Evolutionary conservation across 257 asterid genomes (phyloP).

Genomic region (Przewalskia tangutica): DNA sequence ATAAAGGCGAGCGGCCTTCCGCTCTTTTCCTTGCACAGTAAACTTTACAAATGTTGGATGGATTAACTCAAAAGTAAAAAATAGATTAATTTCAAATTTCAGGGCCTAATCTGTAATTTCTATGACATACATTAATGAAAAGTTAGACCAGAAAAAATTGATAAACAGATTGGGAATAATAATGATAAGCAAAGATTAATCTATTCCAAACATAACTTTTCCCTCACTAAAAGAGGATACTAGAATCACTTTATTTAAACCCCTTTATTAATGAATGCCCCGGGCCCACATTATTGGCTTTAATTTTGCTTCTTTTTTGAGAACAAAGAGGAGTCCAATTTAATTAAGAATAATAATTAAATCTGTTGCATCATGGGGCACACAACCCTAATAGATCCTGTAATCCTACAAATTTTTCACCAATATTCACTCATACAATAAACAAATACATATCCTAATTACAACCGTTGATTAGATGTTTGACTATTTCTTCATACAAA

Average conservation of each 20-base stretch:
- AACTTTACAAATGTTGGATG: too few relatives aligned
- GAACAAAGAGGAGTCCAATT: neutral
- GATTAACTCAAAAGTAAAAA: too few relatives aligned
- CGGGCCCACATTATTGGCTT: neutral
- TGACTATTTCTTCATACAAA: neutral
- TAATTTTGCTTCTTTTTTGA: neutral
- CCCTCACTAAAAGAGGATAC: neutral
- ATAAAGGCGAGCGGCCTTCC: too few relatives aligned
- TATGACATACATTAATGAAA: too few relatives aligned
- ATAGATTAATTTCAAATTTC: too few relatives aligned
- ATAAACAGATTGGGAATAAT: neutral
- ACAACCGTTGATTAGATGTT: neutral
- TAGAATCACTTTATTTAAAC: neutral
- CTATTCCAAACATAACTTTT: neutral
- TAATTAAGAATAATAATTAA: neutral
- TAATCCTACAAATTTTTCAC: neutral
- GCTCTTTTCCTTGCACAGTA: too few relatives aligned
- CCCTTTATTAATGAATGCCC: neutral
- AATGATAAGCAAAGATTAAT: neutral
- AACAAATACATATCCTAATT: neutral
- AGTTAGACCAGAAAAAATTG: neutral
- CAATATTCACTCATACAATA: neutral
- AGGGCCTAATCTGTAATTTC: neutral
- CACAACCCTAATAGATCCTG: neutral
- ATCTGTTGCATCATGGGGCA: conserved; percentile 9